These are phyloP conservation scores for Penicillium paxilli DNA, from an alignment of 495 filamentous ascomycete species.

Conservation along the genomic window DNA sequence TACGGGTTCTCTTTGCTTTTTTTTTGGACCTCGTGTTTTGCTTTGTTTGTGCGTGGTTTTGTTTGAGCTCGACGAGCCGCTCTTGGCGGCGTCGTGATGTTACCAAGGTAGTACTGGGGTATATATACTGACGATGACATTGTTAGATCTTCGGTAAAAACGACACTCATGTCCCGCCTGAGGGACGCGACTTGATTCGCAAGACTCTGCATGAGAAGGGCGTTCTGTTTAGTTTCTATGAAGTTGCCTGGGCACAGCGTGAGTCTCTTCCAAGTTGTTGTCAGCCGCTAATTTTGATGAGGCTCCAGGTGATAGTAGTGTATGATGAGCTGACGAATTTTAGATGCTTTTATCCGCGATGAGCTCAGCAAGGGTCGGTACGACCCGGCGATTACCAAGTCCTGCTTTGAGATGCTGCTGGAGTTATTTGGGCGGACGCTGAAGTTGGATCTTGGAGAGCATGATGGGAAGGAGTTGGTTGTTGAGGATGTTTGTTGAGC, in stretches of 20 bases:
- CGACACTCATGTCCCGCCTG: slow-evolving; percentile 87
- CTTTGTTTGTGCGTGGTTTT: too few species aligned
- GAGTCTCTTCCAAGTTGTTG: too few species aligned
- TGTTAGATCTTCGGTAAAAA: slow-evolving; percentile 75
- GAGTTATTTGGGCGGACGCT: slow-evolving; percentile 82
- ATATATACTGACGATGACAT: too few species aligned
- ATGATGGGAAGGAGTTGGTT: slow-evolving; percentile 46
- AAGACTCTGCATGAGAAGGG: slow-evolving; percentile 77
- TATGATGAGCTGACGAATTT: not conserved
- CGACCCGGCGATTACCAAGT: slow-evolving; percentile 80
- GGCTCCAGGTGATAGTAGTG: not conserved
- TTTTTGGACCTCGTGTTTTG: too few species aligned
- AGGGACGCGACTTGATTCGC: slow-evolving; percentile 83
- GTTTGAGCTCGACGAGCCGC: too few species aligned
- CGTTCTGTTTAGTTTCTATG: slow-evolving; percentile 79
- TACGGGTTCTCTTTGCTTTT: too few species aligned
- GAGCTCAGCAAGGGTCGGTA: slow-evolving; percentile 92
- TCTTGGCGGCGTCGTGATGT: too few species aligned
- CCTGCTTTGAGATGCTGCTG: slow-evolving; percentile 89
- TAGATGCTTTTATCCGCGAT: slow-evolving; percentile 91
- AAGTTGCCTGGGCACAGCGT: slow-evolving; percentile 89
- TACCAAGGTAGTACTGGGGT: too few species aligned
- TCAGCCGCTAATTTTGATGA: too few species aligned
- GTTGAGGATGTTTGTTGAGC: slow-evolving; percentile 64
- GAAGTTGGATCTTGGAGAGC: slow-evolving; percentile 71